phyloP scores from a whole-genome alignment of 2,329 filamentous ascomycete species.

The Neonectria sp. region DNA sequence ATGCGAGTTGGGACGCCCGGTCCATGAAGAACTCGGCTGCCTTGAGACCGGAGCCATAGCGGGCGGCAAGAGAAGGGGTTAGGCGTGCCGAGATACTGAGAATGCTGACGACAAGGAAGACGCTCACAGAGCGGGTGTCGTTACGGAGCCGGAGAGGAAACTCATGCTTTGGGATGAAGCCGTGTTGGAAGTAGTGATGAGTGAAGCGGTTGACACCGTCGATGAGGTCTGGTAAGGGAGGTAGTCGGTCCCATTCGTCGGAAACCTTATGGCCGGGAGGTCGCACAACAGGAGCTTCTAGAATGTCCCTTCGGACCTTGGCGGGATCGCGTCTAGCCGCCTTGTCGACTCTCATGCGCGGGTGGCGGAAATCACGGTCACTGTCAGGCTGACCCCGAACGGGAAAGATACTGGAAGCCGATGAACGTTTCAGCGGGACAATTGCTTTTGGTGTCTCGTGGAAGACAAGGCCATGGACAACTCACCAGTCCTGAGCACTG shows the following conservation, averaged over 20 bases:
- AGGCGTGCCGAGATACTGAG: conserved; percentile 71
- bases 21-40: conserved; percentile 70
- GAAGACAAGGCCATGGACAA: conserved; percentile 14
- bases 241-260: conserved; percentile 66
- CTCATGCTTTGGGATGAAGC: conserved; percentile 69
- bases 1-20: conserved; percentile 62
- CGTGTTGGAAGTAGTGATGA: conserved; percentile 71
- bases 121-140: conserved; percentile 64
- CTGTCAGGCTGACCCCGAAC: conserved; percentile 67
- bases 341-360: conserved; percentile 65
- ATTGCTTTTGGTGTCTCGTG: not conserved
- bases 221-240: conserved; percentile 64
- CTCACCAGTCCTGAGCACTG: conserved; percentile 65
- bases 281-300: conserved; percentile 47
- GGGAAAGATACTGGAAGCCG: conserved; percentile 62
- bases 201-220: conserved; percentile 69
- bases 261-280: conserved; percentile 31
- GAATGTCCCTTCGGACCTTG: conserved; percentile 54
- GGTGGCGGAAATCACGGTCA: conserved; percentile 71
- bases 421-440: conserved; percentile 19
- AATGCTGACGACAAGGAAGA: conserved; percentile 69
- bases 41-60: conserved; percentile 65
- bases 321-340: conserved; percentile 56
- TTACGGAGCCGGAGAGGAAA: conserved; percentile 64
- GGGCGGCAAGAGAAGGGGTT: conserved; percentile 62